Evolutionary conservation across 345 rosid genomes (phyloP).

Genomic region (Syzygium aqueum): DNA sequence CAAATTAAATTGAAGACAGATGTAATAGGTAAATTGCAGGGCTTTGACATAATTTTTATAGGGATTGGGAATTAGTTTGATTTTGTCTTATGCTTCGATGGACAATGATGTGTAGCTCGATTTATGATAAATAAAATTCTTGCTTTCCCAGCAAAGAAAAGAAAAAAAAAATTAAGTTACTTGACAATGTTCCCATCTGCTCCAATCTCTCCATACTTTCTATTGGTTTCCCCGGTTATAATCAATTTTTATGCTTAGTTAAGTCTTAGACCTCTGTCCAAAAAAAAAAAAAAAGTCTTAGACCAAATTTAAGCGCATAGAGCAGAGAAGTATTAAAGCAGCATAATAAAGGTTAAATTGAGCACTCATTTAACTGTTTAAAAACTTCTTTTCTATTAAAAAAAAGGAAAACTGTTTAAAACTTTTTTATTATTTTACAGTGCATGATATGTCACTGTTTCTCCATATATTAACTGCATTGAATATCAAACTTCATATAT

Average conservation of each 20-base stretch:
- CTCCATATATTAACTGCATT: neutral
- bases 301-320: neutral
- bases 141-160: neutral
- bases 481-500: neutral
- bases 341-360: neutral
- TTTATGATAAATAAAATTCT: neutral
- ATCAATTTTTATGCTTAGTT: neutral
- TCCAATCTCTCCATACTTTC: neutral
- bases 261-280: neutral
- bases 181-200: neutral
- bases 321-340: neutral
- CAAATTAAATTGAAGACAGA: neutral
- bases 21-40: neutral
- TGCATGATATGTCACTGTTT: neutral
- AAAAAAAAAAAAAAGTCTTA: neutral
- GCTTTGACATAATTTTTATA: neutral
- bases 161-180: neutral
- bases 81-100: neutral
- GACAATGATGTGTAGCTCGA: neutral
- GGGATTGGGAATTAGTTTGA: neutral
- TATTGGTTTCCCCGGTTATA: neutral
- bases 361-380: neutral
- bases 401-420: neutral
- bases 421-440: neutral
- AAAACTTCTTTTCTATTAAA: neutral